These are phyloP conservation scores for Phytophthora citrophthora DNA, from an alignment of 352 stramenopile genomes.

Conservation along the genomic window DNA sequence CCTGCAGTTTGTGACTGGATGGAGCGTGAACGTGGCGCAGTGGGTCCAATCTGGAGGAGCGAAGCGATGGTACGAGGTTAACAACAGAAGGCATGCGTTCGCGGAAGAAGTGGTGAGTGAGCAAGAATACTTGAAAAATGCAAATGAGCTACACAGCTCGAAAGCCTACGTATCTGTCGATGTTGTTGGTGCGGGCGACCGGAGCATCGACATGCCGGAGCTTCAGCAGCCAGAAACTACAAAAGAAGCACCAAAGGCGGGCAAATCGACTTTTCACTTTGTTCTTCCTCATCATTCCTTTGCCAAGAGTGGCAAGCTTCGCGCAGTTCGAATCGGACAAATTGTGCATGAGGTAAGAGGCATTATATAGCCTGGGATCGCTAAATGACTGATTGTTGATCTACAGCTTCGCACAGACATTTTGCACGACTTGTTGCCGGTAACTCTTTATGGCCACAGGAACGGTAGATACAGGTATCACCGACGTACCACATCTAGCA, in stretches of 20 bases:
- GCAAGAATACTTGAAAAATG: constrained; percentile 6
- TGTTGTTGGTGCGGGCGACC: constrained; percentile 2
- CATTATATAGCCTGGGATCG: neutral
- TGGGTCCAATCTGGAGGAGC: constrained; percentile 24
- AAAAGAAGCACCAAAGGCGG: neutral
- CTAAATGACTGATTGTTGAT: neutral
- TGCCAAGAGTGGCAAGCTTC: constrained; percentile 23
- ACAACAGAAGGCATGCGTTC: neutral
- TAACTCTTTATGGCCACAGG: constrained; percentile 37
- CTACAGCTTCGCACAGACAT: constrained; percentile 36
- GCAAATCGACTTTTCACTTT: constrained; percentile 35
- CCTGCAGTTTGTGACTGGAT: constrained; percentile 35
- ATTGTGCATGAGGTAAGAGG: constrained; percentile 44
- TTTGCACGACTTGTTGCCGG: constrained; percentile 46
- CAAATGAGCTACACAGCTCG: constrained; percentile 5
- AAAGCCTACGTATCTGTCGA: constrained; percentile 19
- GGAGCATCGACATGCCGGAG: neutral
- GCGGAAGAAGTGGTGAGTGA: neutral
- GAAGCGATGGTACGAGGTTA: constrained; percentile 27
- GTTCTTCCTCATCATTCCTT: constrained; percentile 31
- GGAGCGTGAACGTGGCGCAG: constrained; percentile 23
- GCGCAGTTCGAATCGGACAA: constrained; percentile 36
- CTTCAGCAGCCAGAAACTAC: neutral
- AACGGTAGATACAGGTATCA: neutral
- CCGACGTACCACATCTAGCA: neutral